These are phyloP conservation scores for Pseudogymnoascus sp. DNA, from an alignment of 2,329 filamentous ascomycete genomes.

Conservation along the genomic window DNA sequence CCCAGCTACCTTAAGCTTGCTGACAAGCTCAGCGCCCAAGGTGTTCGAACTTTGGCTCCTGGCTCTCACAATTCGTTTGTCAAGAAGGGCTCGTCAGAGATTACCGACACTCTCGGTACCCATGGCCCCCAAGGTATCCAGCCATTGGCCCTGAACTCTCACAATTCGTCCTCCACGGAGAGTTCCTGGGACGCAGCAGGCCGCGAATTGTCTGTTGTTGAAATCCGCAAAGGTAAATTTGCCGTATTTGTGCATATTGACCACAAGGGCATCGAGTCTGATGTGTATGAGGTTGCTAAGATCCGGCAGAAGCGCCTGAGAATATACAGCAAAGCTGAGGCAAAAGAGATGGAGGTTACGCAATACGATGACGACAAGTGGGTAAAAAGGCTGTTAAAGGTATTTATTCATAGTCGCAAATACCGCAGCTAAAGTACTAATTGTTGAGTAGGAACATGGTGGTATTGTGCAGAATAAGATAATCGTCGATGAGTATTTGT, in stretches of 20 bases:
- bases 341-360: not conserved
- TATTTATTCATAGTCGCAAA: not conserved
- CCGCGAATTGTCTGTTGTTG: not conserved
- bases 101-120: not conserved
- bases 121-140: not conserved
- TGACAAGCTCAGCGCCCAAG: not conserved
- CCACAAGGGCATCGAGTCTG: not conserved
- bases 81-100: not conserved
- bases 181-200: not conserved
- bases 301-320: slow-evolving; percentile 10
- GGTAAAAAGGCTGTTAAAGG: slow-evolving; percentile 1
- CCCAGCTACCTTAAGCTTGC: not conserved
- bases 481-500: slow-evolving; percentile 7
- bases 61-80: not conserved
- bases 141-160: not conserved
- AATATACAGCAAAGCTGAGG: not conserved
- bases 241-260: slow-evolving; percentile 1
- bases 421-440: not conserved
- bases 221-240: not conserved
- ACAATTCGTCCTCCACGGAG: not conserved
- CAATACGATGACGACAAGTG: slow-evolving; percentile 1
- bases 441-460: not conserved
- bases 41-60: no score
- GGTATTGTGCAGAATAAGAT: not conserved
- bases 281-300: slow-evolving; percentile 9